These are phyloP conservation scores for Oryza meridionalis DNA, from an alignment of 176 grass and related monocot genomes.

Conservation along the genomic window DNA sequence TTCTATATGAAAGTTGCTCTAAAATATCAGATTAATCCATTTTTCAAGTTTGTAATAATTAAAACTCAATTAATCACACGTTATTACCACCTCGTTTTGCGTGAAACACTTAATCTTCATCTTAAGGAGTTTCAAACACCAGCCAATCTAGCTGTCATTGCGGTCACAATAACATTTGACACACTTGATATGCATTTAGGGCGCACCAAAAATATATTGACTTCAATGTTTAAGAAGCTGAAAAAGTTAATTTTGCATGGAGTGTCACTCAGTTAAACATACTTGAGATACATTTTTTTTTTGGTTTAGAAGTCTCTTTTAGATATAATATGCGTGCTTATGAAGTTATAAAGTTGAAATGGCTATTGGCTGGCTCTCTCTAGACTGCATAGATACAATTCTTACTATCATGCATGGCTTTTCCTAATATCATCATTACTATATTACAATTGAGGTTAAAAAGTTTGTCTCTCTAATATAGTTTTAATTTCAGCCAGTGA, in stretches of 20 bases:
- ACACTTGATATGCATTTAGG: not conserved
- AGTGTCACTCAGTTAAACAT: not conserved
- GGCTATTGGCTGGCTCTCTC: not conserved
- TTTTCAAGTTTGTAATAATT: too few species aligned
- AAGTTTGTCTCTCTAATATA: not conserved
- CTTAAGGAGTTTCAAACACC: too few species aligned
- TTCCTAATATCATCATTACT: not conserved
- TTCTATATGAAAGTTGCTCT: too few species aligned
- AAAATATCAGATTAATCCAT: too few species aligned
- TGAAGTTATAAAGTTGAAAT: not conserved
- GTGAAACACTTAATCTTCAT: too few species aligned
- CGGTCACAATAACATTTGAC: not conserved
- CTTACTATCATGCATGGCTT: not conserved
- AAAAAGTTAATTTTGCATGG: not conserved
- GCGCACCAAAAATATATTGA: not conserved
- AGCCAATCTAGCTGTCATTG: not conserved
- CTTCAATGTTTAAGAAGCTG: not conserved
- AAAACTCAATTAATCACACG: too few species aligned
- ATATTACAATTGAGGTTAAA: not conserved
- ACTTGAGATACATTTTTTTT: not conserved
- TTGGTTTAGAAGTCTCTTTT: not conserved
- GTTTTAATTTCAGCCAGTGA: slow-evolving; percentile 64
- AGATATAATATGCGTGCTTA: not conserved
- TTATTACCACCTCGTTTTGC: too few species aligned
- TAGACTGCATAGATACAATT: not conserved